These are phyloP conservation scores for Pythium periplocum DNA, from an alignment of 352 stramenopile species.

Conservation along the genomic window DNA sequence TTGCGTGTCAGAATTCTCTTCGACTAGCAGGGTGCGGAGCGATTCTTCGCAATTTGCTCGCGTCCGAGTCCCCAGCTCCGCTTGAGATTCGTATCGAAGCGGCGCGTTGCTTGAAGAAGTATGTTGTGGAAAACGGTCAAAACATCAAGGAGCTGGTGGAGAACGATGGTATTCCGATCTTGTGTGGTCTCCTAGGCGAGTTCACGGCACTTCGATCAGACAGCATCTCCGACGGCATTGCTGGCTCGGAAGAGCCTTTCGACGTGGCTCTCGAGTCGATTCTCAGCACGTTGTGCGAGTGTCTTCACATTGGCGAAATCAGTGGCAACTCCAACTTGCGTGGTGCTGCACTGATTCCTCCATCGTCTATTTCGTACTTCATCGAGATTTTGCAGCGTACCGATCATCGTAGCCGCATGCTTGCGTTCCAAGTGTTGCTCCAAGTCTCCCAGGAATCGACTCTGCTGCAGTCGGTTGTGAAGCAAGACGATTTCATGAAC, in stretches of 20 bases:
- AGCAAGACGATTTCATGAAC: conserved; percentile 56
- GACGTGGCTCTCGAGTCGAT: conserved; percentile 70
- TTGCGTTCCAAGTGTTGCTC: conserved; percentile 67
- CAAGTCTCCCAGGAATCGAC: conserved; percentile 55
- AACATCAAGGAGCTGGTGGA: conserved; percentile 66
- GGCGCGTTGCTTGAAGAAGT: conserved; percentile 65
- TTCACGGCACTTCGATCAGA: conserved; percentile 47
- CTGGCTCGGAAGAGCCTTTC: conserved; percentile 45
- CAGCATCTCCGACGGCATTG: conserved; percentile 11
- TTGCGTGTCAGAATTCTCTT: conserved; percentile 57
- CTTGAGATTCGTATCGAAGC: conserved; percentile 64
- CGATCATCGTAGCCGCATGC: conserved; percentile 58
- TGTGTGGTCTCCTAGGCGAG: conserved; percentile 50
- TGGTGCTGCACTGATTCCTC: conserved; percentile 46
- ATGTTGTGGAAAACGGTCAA: conserved; percentile 61
- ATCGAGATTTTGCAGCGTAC: conserved; percentile 55
- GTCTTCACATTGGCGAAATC: conserved; percentile 51
- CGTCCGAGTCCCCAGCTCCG: conserved; percentile 36
- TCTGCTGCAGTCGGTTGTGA: conserved; percentile 41
- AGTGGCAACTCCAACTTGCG: conserved; percentile 21
- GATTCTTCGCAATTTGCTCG: conserved; percentile 54
- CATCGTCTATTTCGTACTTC: conserved; percentile 51
- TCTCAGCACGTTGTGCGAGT: conserved; percentile 71
- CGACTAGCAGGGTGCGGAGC: conserved; percentile 46
- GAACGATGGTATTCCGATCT: conserved; percentile 41